phyloP scores from a whole-genome alignment of 2,329 filamentous ascomycete genomes.

The Penicillium sp. region DNA sequence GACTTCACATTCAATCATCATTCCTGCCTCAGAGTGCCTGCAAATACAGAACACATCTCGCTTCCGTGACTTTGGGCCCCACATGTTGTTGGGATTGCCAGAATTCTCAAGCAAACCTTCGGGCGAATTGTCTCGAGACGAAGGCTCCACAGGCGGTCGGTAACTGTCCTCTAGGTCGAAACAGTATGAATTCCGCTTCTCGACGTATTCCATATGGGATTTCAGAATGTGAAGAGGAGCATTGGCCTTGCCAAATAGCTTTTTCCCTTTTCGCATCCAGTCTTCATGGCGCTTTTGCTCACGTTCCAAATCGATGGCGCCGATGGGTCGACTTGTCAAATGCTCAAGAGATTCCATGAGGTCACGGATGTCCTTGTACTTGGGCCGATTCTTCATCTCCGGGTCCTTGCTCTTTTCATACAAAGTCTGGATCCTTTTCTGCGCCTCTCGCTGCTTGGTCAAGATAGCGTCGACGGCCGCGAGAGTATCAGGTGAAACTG shows the following conservation, averaged over 20 bases:
- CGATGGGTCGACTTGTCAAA: conserved; percentile 82
- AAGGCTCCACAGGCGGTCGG: conserved; percentile 79
- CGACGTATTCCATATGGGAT: conserved; percentile 85
- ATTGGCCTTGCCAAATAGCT: conserved; percentile 95
- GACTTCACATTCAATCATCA: conserved; percentile 99
- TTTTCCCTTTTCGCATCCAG: conserved; percentile 98
- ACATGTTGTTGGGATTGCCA: conserved; percentile 22
- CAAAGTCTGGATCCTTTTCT: conserved; percentile 74
- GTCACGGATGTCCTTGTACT: conserved; percentile 80
- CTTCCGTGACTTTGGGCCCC: conserved; percentile 47
- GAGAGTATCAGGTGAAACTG: conserved; percentile 73
- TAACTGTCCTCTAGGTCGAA: conserved; percentile 87
- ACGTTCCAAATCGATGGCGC: conserved; percentile 84
- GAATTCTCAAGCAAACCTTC: conserved; percentile 45
- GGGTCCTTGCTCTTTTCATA: conserved; percentile 66
- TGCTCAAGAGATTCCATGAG: conserved; percentile 80
- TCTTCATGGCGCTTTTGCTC: conserved; percentile 93
- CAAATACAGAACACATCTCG: conserved; percentile 95
- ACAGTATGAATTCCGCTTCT: conserved; percentile 79
- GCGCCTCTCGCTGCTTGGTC: conserved; percentile 89
- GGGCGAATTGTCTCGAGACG: conserved; percentile 70
- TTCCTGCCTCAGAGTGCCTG: conserved; percentile 80
- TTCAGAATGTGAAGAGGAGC: conserved; percentile 92
- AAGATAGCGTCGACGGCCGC: conserved; percentile 80
- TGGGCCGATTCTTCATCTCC: conserved; percentile 70